A percentile compares a stretch with the other conserved stretches of the same genome.
These are phyloP conservation scores for Fusarium sacchari DNA, from an alignment of 2,329 filamentous ascomycete species.

Conservation along the genomic window DNA sequence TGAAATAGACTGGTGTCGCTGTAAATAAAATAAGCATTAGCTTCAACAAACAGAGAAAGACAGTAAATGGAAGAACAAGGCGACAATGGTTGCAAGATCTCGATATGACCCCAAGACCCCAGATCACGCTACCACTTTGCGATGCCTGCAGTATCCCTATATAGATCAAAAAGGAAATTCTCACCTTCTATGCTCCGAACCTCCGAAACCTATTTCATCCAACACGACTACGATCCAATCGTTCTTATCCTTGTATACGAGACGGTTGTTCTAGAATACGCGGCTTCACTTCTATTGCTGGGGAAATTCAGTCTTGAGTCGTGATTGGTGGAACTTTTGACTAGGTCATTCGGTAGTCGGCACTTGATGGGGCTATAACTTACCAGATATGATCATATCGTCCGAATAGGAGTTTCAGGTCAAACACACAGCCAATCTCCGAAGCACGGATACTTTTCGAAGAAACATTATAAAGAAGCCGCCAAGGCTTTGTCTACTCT, in stretches of 20 bases:
- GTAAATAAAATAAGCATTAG: background rate
- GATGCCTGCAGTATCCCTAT: background rate
- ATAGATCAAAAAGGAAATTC: background rate
- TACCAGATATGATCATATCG: conserved; percentile 18
- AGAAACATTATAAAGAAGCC: conserved; percentile 3
- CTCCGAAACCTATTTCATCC: background rate
- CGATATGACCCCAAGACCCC: background rate
- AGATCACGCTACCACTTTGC: background rate
- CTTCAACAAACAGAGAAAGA: background rate
- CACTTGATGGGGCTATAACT: conserved; percentile 18
- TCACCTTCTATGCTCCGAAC: background rate
- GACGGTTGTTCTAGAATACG: conserved; percentile 6
- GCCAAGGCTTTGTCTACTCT: background rate
- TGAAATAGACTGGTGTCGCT: accelerated
- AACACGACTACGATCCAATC: background rate
- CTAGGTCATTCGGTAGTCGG: conserved; percentile 19
- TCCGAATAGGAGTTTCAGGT: conserved; percentile 25
- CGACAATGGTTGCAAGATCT: background rate
- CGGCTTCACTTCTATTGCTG: conserved; percentile 21
- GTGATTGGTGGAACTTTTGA: conserved; percentile 22
- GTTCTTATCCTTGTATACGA: background rate
- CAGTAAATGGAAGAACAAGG: background rate
- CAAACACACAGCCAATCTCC: conserved; percentile 2
- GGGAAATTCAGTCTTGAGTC: conserved; percentile 9
- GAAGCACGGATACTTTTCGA: background rate